phyloP scores from a whole-genome alignment of 2,329 filamentous ascomycete species.

The Phialophora expanda region DNA sequence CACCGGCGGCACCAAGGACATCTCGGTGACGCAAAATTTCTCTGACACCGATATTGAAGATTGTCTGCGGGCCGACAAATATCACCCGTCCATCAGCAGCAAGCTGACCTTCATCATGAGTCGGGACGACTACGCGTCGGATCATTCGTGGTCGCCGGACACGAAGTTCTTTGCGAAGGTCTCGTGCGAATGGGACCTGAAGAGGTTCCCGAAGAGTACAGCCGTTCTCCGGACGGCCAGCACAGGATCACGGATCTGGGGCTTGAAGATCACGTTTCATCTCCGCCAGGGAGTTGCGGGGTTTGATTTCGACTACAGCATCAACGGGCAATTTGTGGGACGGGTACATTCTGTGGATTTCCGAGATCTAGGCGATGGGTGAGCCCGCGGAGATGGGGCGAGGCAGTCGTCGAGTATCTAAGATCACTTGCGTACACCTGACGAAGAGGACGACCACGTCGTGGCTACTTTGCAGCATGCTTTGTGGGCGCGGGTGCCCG shows the following conservation, averaged over 20 bases:
- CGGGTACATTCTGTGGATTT: slow-evolving; percentile 1
- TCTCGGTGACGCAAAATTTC: neutral
- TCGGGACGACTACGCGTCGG: neutral
- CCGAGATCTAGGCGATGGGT: neutral
- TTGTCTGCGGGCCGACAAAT: neutral
- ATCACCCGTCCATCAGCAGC: neutral
- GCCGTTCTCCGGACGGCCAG: neutral
- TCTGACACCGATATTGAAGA: neutral
- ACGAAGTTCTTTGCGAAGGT: neutral
- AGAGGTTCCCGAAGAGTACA: slow-evolving; percentile 3
- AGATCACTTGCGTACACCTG: too few species aligned
- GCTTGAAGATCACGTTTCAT: slow-evolving; percentile 2
- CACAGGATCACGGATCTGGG: neutral
- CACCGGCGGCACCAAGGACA: neutral
- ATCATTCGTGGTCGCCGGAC: neutral
- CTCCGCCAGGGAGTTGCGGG: neutral
- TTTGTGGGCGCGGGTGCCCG: too few species aligned
- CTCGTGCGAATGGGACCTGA: slow-evolving; percentile 4
- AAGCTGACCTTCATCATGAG: slow-evolving; percentile 1
- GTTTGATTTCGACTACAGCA: neutral
- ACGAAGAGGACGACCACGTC: too few species aligned
- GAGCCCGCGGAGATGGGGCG: neutral
- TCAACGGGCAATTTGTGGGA: neutral
- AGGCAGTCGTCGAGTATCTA: too few species aligned
- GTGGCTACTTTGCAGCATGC: too few species aligned